Conservation (phyloP, 495 filamentous ascomycete species). For the Daldinia bambusicola region DNA sequence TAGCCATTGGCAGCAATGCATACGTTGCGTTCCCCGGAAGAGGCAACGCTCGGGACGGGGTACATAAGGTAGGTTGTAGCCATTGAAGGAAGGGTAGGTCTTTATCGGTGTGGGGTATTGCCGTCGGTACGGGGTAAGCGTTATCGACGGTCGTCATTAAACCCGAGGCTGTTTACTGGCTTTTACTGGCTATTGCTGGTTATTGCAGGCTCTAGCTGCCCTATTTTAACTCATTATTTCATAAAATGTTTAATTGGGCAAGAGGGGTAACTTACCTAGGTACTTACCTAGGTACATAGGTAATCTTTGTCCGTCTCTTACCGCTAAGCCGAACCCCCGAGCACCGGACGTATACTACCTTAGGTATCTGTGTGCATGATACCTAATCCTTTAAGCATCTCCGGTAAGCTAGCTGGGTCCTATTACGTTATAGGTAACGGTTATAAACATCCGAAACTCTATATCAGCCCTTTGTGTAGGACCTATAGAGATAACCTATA, state of each 20-base stretch:
- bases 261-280: constrained; percentile 27
- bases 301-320: constrained; percentile 7
- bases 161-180: constrained; percentile 14
- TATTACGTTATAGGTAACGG: constrained; percentile 34
- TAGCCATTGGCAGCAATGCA: constrained; percentile 7
- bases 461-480: background rate
- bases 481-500: background rate
- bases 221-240: constrained; percentile 1
- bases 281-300: background rate
- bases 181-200: background rate
- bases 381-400: constrained; percentile 3
- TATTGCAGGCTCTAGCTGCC: background rate
- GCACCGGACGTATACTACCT: constrained; percentile 22
- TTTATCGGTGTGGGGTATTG: constrained; percentile 14
- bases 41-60: constrained; percentile 6
- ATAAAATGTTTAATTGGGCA: constrained; percentile 28
- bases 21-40: constrained; percentile 7
- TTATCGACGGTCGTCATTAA: constrained; percentile 30
- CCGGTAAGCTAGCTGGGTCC: constrained; percentile 21
- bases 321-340: constrained; percentile 42
- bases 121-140: constrained; percentile 29
- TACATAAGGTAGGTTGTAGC: background rate
- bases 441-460: constrained; percentile 16
- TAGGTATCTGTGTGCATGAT: too few relatives aligned
- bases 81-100: background rate